phyloP scores from a whole-genome alignment of 305 asterid genomes.

The Fraxinus angustifolia region DNA sequence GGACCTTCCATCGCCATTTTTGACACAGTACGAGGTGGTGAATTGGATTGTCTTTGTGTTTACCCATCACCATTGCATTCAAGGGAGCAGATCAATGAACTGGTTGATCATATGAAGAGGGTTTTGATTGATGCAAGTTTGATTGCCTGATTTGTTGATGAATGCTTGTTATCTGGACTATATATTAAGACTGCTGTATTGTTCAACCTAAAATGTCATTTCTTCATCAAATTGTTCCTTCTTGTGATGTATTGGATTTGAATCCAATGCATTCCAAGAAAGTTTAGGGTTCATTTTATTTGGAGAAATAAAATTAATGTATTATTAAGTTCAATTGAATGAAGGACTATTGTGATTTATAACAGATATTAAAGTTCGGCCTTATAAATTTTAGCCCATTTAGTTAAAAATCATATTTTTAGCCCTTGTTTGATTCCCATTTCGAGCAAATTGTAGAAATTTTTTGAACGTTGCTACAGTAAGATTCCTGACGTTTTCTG shows the following conservation, averaged over 20 bases:
- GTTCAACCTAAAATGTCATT: neutral
- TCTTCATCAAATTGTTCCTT: neutral
- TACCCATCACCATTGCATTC: constrained; percentile 69
- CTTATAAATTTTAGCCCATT: too few species aligned
- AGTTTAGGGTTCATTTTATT: neutral
- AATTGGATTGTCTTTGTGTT: constrained; percentile 54
- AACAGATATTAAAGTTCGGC: neutral
- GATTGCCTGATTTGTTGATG: neutral
- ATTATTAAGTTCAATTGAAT: too few species aligned
- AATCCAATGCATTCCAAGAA: neutral
- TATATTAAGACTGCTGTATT: neutral
- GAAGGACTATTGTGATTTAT: neutral
- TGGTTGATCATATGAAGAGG: constrained; percentile 40
- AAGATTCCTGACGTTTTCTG: too few species aligned
- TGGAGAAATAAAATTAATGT: neutral
- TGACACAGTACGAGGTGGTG: constrained; percentile 53
- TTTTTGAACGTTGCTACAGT: too few species aligned
- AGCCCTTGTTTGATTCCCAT: too few species aligned
- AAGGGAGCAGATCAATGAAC: constrained; percentile 50
- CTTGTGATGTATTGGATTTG: neutral
- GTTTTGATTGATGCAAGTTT: constrained; percentile 33
- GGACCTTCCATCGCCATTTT: constrained; percentile 65
- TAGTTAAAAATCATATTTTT: too few species aligned
- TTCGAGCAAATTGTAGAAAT: too few species aligned
- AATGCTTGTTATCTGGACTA: neutral